These are phyloP conservation scores for Panus rudis DNA, from an alignment of 768 basidiomycete genomes.

Conservation along the genomic window DNA sequence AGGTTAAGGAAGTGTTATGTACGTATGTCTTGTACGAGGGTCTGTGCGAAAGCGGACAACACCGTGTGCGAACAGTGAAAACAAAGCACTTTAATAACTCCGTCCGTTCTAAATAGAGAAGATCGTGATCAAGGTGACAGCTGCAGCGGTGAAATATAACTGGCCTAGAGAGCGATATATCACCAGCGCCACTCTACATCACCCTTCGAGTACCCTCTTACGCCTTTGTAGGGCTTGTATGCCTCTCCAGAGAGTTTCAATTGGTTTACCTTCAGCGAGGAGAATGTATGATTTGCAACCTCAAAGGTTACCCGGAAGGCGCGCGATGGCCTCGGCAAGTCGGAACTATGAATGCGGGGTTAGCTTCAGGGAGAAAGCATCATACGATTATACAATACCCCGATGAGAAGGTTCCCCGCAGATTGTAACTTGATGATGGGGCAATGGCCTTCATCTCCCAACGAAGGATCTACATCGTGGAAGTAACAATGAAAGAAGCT, in stretches of 20 bases:
- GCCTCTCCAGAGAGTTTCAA: conserved; percentile 70
- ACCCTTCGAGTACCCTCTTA: conserved; percentile 61
- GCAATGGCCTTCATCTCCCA: conserved; percentile 73
- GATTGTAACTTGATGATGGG: conserved; percentile 58
- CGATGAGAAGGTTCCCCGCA: conserved; percentile 75
- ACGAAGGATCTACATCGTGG: conserved; percentile 46
- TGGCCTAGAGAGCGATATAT: too few species aligned
- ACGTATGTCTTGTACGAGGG: too few species aligned
- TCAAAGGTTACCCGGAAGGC: conserved; percentile 70
- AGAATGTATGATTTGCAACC: conserved; percentile 64
- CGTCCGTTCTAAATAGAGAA: too few species aligned
- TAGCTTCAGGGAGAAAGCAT: conserved; percentile 6
- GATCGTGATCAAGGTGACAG: too few species aligned
- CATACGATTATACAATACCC: conserved; percentile 34
- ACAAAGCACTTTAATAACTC: too few species aligned
- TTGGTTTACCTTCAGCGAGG: conserved; percentile 79
- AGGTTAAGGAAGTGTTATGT: too few species aligned
- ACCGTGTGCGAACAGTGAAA: too few species aligned
- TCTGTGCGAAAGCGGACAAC: too few species aligned
- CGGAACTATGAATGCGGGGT: not conserved
- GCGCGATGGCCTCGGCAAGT: conserved; percentile 52
- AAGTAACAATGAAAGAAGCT: not conserved
- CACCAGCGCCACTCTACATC: conserved; percentile 55
- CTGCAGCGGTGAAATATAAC: too few species aligned
- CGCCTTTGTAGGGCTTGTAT: conserved; percentile 92